phyloP scores from a whole-genome alignment of 78 protist species.

The Chrysochromulina parva region DNA sequence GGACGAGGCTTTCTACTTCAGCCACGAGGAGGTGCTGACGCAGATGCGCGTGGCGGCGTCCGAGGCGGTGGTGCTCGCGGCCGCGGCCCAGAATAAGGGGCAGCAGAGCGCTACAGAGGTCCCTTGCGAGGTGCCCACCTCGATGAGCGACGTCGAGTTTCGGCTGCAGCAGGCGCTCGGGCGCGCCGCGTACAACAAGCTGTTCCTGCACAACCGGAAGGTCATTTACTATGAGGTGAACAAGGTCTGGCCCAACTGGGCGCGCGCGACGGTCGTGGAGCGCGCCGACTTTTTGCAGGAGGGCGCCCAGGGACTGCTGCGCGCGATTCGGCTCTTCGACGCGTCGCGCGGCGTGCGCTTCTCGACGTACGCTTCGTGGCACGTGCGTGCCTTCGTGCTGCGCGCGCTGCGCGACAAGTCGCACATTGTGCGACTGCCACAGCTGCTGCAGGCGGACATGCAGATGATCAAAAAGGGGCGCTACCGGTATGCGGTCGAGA shows the following conservation, averaged over 20 bases:
- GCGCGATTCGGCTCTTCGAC: constrained; percentile 20
- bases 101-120: too few relatives aligned
- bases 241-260: not conserved
- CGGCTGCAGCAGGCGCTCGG: not conserved
- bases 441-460: constrained; percentile 8
- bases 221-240: not conserved
- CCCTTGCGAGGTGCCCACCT: too few relatives aligned
- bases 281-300: not conserved
- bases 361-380: constrained; percentile 14
- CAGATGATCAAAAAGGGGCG: not conserved
- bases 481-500: not conserved
- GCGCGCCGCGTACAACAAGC: not conserved
- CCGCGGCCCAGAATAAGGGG: too few relatives aligned
- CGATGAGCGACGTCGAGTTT: too few relatives aligned
- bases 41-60: too few relatives aligned
- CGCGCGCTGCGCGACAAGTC: not conserved
- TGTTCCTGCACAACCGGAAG: not conserved
- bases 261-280: not conserved
- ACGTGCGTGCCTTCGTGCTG: not conserved
- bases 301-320: constrained; percentile 6
- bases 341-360: not conserved
- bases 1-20: not conserved
- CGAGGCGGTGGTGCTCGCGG: too few relatives aligned
- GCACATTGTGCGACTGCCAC: not conserved
- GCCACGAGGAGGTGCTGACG: too few relatives aligned